phyloP scores from a whole-genome alignment of 257 asterid species.

The Lycium barbarum region DNA sequence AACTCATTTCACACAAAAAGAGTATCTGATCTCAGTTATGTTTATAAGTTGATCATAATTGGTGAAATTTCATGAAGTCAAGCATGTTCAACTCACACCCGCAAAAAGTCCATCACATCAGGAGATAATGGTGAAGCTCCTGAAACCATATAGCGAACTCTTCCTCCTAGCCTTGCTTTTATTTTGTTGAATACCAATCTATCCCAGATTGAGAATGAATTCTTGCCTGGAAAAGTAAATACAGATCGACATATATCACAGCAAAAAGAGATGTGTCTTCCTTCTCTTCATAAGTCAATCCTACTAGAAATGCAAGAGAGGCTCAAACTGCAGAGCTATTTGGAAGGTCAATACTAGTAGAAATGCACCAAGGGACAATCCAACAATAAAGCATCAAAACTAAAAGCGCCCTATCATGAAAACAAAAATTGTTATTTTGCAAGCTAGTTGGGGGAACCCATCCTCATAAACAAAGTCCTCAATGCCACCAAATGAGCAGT shows the following conservation, averaged over 20 bases:
- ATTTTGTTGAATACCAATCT: conserved; percentile 89
- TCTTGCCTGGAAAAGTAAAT: conserved; percentile 60
- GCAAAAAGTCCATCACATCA: conserved; percentile 87
- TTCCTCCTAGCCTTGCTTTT: conserved; percentile 87
- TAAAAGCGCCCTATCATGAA: background rate
- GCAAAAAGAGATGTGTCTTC: background rate
- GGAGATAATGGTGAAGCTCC: conserved; percentile 99
- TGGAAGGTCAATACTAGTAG: background rate
- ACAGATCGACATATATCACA: background rate
- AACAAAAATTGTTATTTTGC: background rate
- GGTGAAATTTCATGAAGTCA: background rate
- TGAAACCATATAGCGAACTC: conserved; percentile 84
- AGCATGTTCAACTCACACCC: conserved; percentile 68
- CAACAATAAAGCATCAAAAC: background rate
- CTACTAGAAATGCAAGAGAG: background rate
- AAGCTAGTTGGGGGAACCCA: background rate
- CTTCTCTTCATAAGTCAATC: conserved; percentile 18
- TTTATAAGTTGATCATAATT: background rate
- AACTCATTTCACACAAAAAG: conserved; percentile 26
- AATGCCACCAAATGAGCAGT: conserved; percentile 6
- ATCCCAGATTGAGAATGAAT: conserved; percentile 94
- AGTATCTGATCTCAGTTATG: background rate
- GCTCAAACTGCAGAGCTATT: background rate
- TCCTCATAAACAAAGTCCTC: background rate
- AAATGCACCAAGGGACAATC: conserved; percentile 12